These are phyloP conservation scores for Dryadomyces quercivorus DNA, from an alignment of 2,329 filamentous ascomycete genomes.

Conservation along the genomic window DNA sequence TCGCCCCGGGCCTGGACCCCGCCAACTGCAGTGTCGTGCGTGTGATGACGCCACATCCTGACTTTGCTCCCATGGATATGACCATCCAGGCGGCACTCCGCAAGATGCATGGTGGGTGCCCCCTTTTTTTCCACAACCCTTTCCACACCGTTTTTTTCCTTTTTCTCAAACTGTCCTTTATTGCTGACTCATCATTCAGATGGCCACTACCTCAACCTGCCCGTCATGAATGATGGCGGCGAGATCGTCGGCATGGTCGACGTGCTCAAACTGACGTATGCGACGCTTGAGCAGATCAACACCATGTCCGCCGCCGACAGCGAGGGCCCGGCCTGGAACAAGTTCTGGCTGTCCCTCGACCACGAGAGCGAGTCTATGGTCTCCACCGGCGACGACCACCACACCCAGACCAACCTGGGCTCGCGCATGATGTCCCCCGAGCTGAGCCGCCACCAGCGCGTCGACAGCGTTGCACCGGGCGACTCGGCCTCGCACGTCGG, in stretches of 20 bases:
- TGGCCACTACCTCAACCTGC: slow-evolving; percentile 94
- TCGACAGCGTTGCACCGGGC: slow-evolving; percentile 77
- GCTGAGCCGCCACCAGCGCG: slow-evolving; percentile 34
- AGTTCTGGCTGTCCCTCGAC: slow-evolving; percentile 96
- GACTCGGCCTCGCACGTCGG: slow-evolving; percentile 93
- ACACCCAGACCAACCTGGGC: slow-evolving; percentile 43
- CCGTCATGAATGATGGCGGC: slow-evolving; percentile 93
- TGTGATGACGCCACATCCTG: slow-evolving; percentile 97
- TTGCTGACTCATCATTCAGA: slow-evolving; percentile 38
- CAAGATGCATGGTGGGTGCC: slow-evolving; percentile 86
- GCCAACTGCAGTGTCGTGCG: slow-evolving; percentile 92
- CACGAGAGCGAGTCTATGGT: slow-evolving; percentile 93
- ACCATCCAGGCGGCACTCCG: slow-evolving; percentile 94
- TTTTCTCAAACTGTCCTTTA: background rate
- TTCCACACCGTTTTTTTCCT: background rate
- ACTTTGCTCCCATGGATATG: slow-evolving; percentile 98
- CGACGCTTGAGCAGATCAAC: slow-evolving; percentile 95
- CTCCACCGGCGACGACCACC: slow-evolving; percentile 76
- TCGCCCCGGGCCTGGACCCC: slow-evolving; percentile 90
- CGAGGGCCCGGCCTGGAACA: slow-evolving; percentile 97
- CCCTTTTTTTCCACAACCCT: slow-evolving; percentile 8
- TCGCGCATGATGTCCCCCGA: slow-evolving; percentile 65
- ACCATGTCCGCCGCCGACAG: slow-evolving; percentile 80
- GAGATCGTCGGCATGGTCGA: slow-evolving; percentile 99
- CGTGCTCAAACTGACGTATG: slow-evolving; percentile 95